Conservation (phyloP, 331 rosid species). For the Malus hybrid region DNA sequence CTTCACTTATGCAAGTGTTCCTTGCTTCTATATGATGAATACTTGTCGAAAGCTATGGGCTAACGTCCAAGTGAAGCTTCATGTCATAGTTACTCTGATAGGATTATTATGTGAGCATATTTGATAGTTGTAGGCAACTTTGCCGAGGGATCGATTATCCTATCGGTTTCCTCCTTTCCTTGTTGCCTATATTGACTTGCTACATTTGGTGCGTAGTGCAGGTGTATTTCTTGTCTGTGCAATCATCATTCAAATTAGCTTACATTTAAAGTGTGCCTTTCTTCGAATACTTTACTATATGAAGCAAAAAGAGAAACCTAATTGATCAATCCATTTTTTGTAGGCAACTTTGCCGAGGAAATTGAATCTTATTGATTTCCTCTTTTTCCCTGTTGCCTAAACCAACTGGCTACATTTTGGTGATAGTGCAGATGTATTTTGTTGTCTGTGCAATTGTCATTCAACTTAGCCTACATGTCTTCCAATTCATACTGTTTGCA, state of each 20-base stretch:
- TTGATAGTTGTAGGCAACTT: constrained; percentile 23
- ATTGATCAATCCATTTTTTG: not conserved
- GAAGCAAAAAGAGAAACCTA: not conserved
- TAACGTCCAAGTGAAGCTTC: constrained; percentile 48
- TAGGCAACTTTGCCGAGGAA: constrained; percentile 48
- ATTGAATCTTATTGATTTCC: constrained; percentile 26
- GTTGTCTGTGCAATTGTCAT: constrained; percentile 9
- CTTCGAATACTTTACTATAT: too few relatives aligned
- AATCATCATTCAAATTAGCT: constrained; percentile 1
- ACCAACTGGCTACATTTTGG: constrained; percentile 19
- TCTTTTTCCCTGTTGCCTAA: constrained; percentile 67
- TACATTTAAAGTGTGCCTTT: too few relatives aligned
- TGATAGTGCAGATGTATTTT: constrained; percentile 15
- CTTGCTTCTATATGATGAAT: constrained; percentile 37
- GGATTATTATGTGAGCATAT: constrained; percentile 1
- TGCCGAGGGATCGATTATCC: constrained; percentile 28
- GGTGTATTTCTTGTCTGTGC: constrained; percentile 18
- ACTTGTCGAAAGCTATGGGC: constrained; percentile 40
- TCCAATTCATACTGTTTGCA: not conserved
- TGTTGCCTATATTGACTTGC: constrained; percentile 45
- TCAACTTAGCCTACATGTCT: not conserved
- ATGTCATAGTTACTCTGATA: constrained; percentile 71
- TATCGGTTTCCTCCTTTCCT: constrained; percentile 50
- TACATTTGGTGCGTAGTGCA: constrained; percentile 9
- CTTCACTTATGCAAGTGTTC: not conserved